Evolutionary conservation across 164 flowering plant genomes (phyloP).

Genomic region (Platanus orientalis): DNA sequence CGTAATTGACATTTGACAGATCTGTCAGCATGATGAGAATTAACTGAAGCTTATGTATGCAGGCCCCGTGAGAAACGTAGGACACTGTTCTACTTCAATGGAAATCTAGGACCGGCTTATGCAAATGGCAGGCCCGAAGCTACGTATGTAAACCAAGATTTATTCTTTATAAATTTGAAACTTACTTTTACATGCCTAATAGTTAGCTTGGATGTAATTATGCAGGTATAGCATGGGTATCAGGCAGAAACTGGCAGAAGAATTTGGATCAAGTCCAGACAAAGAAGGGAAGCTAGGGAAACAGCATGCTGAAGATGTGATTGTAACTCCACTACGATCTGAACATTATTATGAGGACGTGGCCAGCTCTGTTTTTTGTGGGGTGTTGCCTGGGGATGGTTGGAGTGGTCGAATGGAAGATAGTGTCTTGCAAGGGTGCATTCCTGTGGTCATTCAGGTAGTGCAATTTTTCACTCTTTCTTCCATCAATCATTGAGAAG

Average conservation of each 20-base stretch:
- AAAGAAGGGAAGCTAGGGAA: conserved; percentile 87
- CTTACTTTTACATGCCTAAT: neutral
- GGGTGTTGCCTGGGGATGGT: conserved; percentile 98
- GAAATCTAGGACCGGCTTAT: conserved; percentile 89
- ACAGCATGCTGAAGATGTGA: conserved; percentile 76
- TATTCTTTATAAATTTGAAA: conserved; percentile 3
- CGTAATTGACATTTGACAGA: neutral
- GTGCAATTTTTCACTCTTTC: neutral
- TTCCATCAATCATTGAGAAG: neutral
- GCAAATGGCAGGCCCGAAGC: conserved; percentile 78
- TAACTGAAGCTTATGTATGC: conserved; percentile 17
- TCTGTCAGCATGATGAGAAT: neutral
- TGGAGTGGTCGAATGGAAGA: conserved; percentile 99
- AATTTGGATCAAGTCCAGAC: conserved; percentile 84
- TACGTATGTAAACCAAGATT: conserved; percentile 50
- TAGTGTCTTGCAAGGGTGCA: conserved; percentile 89
- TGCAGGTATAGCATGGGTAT: conserved; percentile 98
- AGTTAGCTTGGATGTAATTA: conserved; percentile 6
- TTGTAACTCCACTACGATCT: conserved; percentile 73
- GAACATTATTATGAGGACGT: conserved; percentile 52
- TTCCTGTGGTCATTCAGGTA: conserved; percentile 98
- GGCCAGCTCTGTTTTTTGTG: conserved; percentile 83
- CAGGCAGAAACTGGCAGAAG: conserved; percentile 86
- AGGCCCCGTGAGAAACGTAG: conserved; percentile 69
- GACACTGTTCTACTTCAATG: conserved; percentile 88